Evolutionary conservation across 805 yeast species (phyloP).

Genomic region (Zygosaccharomyces rouxii): DNA sequence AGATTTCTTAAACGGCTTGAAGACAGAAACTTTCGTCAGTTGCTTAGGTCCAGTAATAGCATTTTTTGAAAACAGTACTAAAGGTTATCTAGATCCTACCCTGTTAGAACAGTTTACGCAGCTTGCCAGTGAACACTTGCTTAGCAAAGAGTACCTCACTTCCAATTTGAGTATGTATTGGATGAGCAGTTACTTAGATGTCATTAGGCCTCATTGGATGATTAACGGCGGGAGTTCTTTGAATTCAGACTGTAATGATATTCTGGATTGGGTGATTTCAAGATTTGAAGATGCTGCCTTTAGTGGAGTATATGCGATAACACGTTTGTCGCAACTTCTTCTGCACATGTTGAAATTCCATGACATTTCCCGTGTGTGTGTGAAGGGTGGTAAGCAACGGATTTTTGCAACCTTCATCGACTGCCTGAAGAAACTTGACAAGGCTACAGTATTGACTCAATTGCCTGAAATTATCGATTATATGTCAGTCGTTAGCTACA

Average conservation of each 20-base stretch:
- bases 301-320: conserved; percentile 36
- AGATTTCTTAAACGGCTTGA: conserved; percentile 7
- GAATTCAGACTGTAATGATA: conserved; percentile 44
- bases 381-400: conserved; percentile 29
- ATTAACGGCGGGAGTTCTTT: conserved; percentile 22
- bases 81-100: not conserved
- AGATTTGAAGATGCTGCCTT: conserved; percentile 42
- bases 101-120: conserved; percentile 20
- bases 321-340: conserved; percentile 35
- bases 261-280: conserved; percentile 42
- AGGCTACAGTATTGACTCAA: conserved; percentile 5
- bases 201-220: conserved; percentile 28
- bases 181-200: conserved; percentile 19
- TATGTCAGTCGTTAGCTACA: conserved; percentile 22
- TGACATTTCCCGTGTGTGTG: conserved; percentile 18
- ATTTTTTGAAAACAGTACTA: conserved; percentile 7
- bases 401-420: conserved; percentile 21
- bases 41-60: conserved; percentile 7
- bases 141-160: conserved; percentile 21
- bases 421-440: conserved; percentile 20
- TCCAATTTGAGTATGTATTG: conserved; percentile 18
- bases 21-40: conserved; percentile 3
- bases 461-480: conserved; percentile 17
- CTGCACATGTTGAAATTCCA: conserved; percentile 30
- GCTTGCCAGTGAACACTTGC: conserved; percentile 23